Percentiles rank a stretch among this genome's conserved stretches.
phyloP scores from a whole-genome alignment of 768 basidiomycete species.

The Psilocybe cubensis region DNA sequence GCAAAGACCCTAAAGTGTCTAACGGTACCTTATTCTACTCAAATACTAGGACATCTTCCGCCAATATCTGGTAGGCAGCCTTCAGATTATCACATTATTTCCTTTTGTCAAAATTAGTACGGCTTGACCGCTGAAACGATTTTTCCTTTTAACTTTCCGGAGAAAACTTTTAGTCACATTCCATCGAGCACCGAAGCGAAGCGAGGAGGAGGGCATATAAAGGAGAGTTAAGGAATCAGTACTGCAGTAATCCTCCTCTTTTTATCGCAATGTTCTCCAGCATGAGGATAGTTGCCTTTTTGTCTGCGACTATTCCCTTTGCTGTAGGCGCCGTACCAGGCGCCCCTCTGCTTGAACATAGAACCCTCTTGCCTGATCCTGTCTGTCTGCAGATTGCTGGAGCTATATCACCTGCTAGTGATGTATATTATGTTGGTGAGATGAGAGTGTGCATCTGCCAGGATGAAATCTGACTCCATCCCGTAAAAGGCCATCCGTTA shows the following conservation, averaged over 20 bases:
- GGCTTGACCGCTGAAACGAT: too few species aligned
- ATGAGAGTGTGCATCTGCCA: not conserved
- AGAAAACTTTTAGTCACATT: not conserved
- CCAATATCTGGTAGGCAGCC: too few species aligned
- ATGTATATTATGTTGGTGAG: constrained; percentile 47
- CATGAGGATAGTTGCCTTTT: not conserved
- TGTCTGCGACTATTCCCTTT: not conserved
- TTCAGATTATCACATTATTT: too few species aligned
- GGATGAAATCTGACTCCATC: not conserved
- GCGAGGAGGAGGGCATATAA: not conserved
- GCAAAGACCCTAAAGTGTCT: not conserved
- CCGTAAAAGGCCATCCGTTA: constrained; percentile 21
- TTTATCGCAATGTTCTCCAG: not conserved
- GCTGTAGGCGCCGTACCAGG: not conserved
- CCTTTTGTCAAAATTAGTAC: not conserved
- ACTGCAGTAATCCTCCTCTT: not conserved
- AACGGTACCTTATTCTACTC: not conserved
- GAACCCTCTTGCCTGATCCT: constrained; percentile 13
- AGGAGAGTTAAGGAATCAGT: not conserved
- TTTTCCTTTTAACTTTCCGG: not conserved
- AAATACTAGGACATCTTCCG: too few species aligned
- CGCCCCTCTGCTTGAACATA: not conserved
- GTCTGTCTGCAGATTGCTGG: constrained; percentile 40
- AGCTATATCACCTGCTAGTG: constrained; percentile 45
- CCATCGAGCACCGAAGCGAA: too few species aligned